Conservation (phyloP, 352 stramenopile genomes). For the Phytophthora cryptogea region DNA sequence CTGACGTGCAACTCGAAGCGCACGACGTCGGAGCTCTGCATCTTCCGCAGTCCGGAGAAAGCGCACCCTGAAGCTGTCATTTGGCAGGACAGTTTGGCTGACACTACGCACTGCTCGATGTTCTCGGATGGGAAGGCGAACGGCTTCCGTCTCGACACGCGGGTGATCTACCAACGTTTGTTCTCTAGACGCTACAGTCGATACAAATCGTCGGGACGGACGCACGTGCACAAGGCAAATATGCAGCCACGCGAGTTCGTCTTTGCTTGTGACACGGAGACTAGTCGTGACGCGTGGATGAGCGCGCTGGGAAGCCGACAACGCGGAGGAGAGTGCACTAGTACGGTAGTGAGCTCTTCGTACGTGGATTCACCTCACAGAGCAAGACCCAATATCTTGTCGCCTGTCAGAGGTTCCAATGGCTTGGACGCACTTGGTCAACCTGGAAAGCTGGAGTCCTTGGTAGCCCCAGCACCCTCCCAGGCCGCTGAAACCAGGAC, state of each 20-base stretch:
- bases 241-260: slow-evolving; percentile 32
- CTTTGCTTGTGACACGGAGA: slow-evolving; percentile 47
- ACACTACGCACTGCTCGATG: slow-evolving; percentile 30
- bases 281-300: slow-evolving; percentile 46
- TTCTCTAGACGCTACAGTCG: slow-evolving; percentile 32
- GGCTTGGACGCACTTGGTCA: neutral
- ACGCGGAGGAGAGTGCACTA: slow-evolving; percentile 15
- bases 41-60: slow-evolving; percentile 50
- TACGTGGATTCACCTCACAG: slow-evolving; percentile 14
- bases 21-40: slow-evolving; percentile 51
- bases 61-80: slow-evolving; percentile 48
- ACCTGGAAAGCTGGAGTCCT: slow-evolving; percentile 5
- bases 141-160: slow-evolving; percentile 47
- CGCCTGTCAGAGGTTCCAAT: slow-evolving; percentile 1
- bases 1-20: slow-evolving; percentile 53
- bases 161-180: slow-evolving; percentile 44
- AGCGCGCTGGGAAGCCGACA: slow-evolving; percentile 29
- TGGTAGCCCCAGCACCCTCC: slow-evolving; percentile 6
- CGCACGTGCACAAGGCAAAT: slow-evolving; percentile 27
- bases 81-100: slow-evolving; percentile 38
- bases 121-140: slow-evolving; percentile 35
- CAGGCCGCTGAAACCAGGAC: slow-evolving; percentile 4
- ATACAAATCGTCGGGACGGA: slow-evolving; percentile 40
- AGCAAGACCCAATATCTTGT: neutral
- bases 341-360: slow-evolving; percentile 16